Evolutionary conservation across 2,329 filamentous ascomycete genomes (phyloP), one percentile per base, ranked within the genome.

Genomic region (Orbilia blumenaviensis): DNA sequence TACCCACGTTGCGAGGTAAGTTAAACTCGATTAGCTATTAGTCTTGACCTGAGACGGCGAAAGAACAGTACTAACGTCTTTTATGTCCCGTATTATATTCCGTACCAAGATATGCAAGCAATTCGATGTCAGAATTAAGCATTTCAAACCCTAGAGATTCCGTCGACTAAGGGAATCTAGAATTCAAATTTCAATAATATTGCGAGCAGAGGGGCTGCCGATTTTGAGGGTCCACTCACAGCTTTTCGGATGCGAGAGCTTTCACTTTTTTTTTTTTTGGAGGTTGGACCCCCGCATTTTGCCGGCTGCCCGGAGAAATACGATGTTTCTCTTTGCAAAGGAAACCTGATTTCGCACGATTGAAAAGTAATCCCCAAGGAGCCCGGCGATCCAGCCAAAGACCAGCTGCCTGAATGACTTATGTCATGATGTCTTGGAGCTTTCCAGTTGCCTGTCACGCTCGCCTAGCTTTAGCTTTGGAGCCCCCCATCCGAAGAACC

Each of bases 241-340:
- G 14, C 34, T 41, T 18, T 36, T 46, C 38, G 27, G 18, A 54
- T 44, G 41, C 16, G 34, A 61, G 16, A 44, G 46, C 60, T n/a
- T 21, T 50, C 41, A 23, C 27, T 56, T 56, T n/a, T 21, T 50
- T 32, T 18, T 27, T 56, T 56, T 34, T n/a, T 61, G 42, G 62
- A 61, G 58, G 62, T 63, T 58, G 54, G 56, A 67, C 71, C 71
- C 71, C 71, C 71, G 71, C 71, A 75, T 75, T 68, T 75, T 75
- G 63, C 71, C 71, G 71, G 71, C 34, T 56, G 9, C 36, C 36
- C 50, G 61, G 61, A 75, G 71, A 56, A 72, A 63, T 48, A 61
- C 52, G 56, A 42, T 56, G 29, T 25, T 27, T 54, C 48, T 48
- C 38, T 66, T 64, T 62, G 52, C 52, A 56, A 56, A 54, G 71